Percentiles rank a stretch among this genome's conserved stretches.
Conservation (phyloP, 2,329 filamentous ascomycete genomes). For the Orbilia quercus region DNA sequence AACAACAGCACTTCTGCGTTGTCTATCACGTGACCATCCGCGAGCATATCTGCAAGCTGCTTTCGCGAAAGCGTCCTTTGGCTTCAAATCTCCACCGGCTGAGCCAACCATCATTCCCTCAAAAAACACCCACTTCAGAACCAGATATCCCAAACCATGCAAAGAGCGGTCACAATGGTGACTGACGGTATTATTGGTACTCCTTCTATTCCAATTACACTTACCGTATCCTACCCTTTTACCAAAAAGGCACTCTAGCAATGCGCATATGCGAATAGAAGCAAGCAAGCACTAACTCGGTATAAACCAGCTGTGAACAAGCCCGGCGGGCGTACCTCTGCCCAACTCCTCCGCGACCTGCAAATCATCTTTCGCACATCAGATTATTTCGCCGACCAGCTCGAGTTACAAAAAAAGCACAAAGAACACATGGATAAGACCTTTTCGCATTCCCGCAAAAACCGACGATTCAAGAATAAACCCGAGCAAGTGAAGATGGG, state of each 20-base stretch:
- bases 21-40: not conserved
- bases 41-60: not conserved
- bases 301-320: slow-evolving; percentile 86
- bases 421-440: slow-evolving; percentile 70
- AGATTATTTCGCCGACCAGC: slow-evolving; percentile 78
- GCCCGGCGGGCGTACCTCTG: slow-evolving; percentile 84
- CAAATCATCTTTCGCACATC: slow-evolving; percentile 87
- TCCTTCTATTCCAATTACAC: not conserved
- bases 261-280: too few species aligned
- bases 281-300: too few species aligned
- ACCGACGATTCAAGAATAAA: slow-evolving; percentile 70
- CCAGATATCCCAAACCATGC: slow-evolving; percentile 26
- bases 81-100: not conserved
- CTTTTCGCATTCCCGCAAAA: slow-evolving; percentile 64
- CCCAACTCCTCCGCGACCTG: slow-evolving; percentile 88
- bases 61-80: not conserved
- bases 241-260: too few species aligned
- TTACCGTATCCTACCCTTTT: not conserved
- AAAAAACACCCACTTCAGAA: not conserved
- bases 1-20: not conserved
- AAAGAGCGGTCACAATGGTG: slow-evolving; percentile 37
- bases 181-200: slow-evolving; percentile 54
- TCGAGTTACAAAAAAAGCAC: slow-evolving; percentile 72
- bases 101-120: not conserved
- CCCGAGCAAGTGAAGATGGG: slow-evolving; percentile 76